These are phyloP conservation scores for Chaetomidium leptoderma DNA, from an alignment of 495 filamentous ascomycete genomes.

Conservation along the genomic window DNA sequence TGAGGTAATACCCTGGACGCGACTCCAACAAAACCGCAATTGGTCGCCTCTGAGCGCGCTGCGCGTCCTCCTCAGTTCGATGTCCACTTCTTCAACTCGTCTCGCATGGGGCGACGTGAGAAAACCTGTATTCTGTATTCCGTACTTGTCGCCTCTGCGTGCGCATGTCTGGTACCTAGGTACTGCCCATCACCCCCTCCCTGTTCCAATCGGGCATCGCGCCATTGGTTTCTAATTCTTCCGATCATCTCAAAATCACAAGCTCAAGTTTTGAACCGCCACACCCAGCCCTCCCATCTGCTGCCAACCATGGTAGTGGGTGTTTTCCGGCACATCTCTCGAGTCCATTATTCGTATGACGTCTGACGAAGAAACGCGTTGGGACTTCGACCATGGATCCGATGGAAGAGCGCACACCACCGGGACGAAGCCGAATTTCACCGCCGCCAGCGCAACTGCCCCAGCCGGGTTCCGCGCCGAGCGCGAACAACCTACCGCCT, in stretches of 20 bases:
- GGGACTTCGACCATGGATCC: conserved; percentile 18
- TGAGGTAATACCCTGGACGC: too few relatives aligned
- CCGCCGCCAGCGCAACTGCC: conserved; percentile 13
- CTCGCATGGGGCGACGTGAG: too few relatives aligned
- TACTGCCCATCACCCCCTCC: too few relatives aligned
- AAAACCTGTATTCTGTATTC: too few relatives aligned
- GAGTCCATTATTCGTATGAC: conserved; percentile 1
- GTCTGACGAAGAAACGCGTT: neutral
- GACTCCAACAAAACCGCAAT: too few relatives aligned
- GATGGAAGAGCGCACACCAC: conserved; percentile 28
- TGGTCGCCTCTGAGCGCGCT: neutral
- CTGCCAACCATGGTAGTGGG: conserved; percentile 16
- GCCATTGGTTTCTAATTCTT: neutral
- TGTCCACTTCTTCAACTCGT: neutral
- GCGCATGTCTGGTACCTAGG: too few relatives aligned
- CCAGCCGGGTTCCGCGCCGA: conserved; percentile 5
- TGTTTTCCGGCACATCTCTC: conserved; percentile 1
- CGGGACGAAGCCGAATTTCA: conserved; percentile 3
- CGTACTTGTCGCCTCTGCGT: too few relatives aligned
- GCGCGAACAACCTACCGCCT: conserved; percentile 9
- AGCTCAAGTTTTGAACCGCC: neutral
- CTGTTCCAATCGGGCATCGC: too few relatives aligned
- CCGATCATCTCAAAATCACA: neutral
- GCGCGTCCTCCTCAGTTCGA: neutral
- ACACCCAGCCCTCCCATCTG: neutral